Percentiles rank a stretch among this genome's conserved stretches.
These are phyloP conservation scores for Aspergillus kassunensis DNA, from an alignment of 495 filamentous ascomycete genomes.

Conservation along the genomic window DNA sequence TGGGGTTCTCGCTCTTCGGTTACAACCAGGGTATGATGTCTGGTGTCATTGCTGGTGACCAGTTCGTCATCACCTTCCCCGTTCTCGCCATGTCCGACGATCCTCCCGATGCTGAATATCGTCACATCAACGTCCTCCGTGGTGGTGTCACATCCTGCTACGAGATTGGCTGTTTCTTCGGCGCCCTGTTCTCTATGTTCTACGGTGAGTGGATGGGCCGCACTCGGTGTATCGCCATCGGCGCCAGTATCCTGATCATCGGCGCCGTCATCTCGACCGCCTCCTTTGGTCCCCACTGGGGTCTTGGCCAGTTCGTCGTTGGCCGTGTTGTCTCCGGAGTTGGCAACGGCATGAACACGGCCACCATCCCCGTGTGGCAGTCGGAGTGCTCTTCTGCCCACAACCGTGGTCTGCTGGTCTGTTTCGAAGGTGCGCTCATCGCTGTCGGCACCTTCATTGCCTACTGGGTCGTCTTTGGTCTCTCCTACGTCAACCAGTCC, in stretches of 20 bases:
- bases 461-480: conserved; percentile 82
- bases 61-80: conserved; percentile 65
- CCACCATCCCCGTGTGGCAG: conserved; percentile 74
- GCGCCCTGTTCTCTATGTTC: conserved; percentile 66
- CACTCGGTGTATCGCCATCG: conserved; percentile 55
- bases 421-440: conserved; percentile 75
- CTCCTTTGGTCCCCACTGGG: conserved; percentile 36
- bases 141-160: conserved; percentile 79
- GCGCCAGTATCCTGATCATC: conserved; percentile 66
- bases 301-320: conserved; percentile 65
- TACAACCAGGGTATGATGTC: conserved; percentile 73
- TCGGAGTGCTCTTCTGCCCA: conserved; percentile 66
- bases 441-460: conserved; percentile 73
- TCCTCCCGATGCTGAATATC: conserved; percentile 3
- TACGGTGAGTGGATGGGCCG: conserved; percentile 67
- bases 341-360: conserved; percentile 72
- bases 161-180: conserved; percentile 71
- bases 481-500: conserved; percentile 50
- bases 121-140: conserved; percentile 63
- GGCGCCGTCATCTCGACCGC: conserved; percentile 69
- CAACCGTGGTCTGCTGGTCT: conserved; percentile 76
- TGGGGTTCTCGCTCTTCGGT: conserved; percentile 71
- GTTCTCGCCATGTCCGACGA: conserved; percentile 43
- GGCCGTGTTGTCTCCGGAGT: conserved; percentile 69
- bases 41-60: conserved; percentile 67